Evolutionary conservation across 169 alveolate species (phyloP), one percentile per base, ranked within the genome.

Genomic region (Eimeria brunetti): DNA sequence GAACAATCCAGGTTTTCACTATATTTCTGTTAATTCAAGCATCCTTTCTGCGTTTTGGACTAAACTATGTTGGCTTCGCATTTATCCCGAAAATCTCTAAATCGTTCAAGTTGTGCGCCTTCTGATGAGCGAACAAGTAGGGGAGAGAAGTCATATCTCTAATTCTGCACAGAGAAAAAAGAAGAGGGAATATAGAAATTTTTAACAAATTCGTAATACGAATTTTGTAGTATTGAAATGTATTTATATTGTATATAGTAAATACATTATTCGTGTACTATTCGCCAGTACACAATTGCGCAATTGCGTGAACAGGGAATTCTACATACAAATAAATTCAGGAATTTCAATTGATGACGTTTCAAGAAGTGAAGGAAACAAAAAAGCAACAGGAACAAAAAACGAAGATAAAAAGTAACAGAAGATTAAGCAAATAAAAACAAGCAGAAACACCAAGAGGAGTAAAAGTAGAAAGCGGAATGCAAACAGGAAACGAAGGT

Each of bases 91-190:
- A 22, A 4, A 53, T 22, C 56, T 5, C 62, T 60, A 76, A 76
- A 60, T 76, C 88, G 88, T 76, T 76, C 88, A 76, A 44, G 33
- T 46, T 44, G 22, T 76, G 88, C 7, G 62, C 38, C 22, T 76
- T 76, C 62, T 76, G 88, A n/a, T 76, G 88, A 2, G 58, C 11
- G 36, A 76, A 60, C 62, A 76, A 76, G 20, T 76, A 76, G 62
- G 88, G 88, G 11, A 76, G 62, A 22, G 88, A 76, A 4, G 88
- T 76, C 88, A 76, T 76, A 18, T 76, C 88, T 36, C 62, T 36
- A 3, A 76, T 76, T 44, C 88, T 76, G 88, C 88, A 76, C 38
- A 9, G 8, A 16, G 22, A 76, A 44, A 41, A 41, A 76, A 38
- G 27, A 38, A 46, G 46, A 76, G 22, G 27, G 27, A 71, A 71